A percentile compares a stretch with the other conserved stretches of the same genome.
phyloP scores from a whole-genome alignment of 129 eudicot genomes.

The Rutidosis leptorrhynchoides region DNA sequence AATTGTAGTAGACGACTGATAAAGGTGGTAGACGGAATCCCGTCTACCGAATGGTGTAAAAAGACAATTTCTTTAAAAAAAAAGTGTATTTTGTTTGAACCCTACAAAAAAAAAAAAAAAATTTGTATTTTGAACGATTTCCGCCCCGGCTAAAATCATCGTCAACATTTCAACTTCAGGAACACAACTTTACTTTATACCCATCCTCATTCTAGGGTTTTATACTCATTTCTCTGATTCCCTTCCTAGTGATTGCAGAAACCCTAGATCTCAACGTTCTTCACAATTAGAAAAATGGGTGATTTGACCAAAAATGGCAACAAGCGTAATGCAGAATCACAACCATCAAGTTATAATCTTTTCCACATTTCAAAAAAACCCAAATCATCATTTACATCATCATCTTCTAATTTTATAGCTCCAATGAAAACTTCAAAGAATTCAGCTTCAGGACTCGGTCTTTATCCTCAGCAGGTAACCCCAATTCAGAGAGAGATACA shows the following conservation, averaged over 20 bases:
- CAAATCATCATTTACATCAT: slow-evolving; percentile 25
- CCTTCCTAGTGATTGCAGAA: not conserved
- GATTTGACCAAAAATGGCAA: slow-evolving; percentile 36
- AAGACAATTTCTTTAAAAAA: too few species aligned
- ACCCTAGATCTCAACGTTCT: slow-evolving; percentile 16
- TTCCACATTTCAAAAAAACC: slow-evolving; percentile 44
- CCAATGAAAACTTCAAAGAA: slow-evolving; percentile 10
- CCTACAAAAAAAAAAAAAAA: too few species aligned
- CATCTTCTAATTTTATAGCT: not conserved
- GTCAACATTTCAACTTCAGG: too few species aligned
- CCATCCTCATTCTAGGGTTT: not conserved
- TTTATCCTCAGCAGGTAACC: slow-evolving; percentile 35
- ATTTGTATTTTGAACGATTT: too few species aligned
- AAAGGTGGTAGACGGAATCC: too few species aligned
- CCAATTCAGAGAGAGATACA: slow-evolving; percentile 44
- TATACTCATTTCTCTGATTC: not conserved
- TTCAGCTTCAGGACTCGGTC: slow-evolving; percentile 22
- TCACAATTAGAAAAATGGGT: slow-evolving; percentile 42
- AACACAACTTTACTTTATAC: not conserved
- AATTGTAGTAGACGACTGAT: too few species aligned
- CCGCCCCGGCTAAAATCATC: too few species aligned
- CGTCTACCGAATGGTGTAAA: too few species aligned
- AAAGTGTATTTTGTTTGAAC: too few species aligned
- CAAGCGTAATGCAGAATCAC: slow-evolving; percentile 41
- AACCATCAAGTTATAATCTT: slow-evolving; percentile 5